Conservation (phyloP, 2,329 filamentous ascomycete species). For the Pseudogymnoascus sp. region DNA sequence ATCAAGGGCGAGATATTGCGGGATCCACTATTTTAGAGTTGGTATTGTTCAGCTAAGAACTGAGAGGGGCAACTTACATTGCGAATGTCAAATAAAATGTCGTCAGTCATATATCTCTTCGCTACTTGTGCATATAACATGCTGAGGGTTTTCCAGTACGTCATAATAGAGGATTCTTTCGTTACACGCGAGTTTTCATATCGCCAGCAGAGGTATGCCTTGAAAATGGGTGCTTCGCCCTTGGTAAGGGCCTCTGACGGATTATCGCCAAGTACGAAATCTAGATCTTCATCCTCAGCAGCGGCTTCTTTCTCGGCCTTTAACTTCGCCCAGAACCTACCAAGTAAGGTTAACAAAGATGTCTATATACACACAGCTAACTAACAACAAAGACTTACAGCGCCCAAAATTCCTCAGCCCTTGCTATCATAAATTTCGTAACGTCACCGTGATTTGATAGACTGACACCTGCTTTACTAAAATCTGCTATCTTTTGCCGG, state of each 20-base stretch:
- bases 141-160: conserved; percentile 20
- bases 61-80: conserved; percentile 15
- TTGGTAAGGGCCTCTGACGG: conserved; percentile 12
- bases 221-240: conserved; percentile 18
- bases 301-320: not conserved
- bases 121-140: conserved; percentile 17
- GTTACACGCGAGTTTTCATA: conserved; percentile 19
- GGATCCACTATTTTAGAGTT: conserved; percentile 18
- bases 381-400: conserved; percentile 15
- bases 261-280: conserved; percentile 10
- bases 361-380: conserved; percentile 7
- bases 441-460: conserved; percentile 18
- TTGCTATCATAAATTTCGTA: conserved; percentile 18
- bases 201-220: conserved; percentile 20
- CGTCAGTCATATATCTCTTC: conserved; percentile 16
- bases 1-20: conserved; percentile 16
- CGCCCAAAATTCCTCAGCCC: conserved; percentile 16
- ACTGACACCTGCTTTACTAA: conserved; percentile 15
- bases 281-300: not conserved
- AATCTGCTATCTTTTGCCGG: conserved; percentile 15
- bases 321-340: conserved; percentile 16
- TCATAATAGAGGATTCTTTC: conserved; percentile 18
- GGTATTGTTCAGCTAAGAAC: conserved; percentile 9
- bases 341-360: conserved; percentile 12
- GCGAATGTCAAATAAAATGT: conserved; percentile 18